Conservation (phyloP, 345 rosid species). For the Rhodamnia rubescens region DNA sequence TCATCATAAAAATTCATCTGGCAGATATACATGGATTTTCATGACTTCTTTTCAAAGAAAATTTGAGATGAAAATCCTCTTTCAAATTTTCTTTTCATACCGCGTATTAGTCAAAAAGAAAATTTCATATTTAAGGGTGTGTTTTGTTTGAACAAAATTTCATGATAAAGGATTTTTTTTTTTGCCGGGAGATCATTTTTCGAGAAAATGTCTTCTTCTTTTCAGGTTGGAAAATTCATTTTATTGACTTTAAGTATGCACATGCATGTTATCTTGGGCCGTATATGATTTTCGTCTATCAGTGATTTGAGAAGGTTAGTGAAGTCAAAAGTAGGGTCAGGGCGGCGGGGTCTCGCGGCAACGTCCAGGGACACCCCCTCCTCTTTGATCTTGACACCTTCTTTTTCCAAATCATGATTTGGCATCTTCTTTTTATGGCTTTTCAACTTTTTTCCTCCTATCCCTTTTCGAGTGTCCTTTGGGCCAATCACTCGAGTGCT, state of each 20-base stretch:
- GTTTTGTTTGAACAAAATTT: too few relatives aligned
- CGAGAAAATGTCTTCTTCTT: too few relatives aligned
- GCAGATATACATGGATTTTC: not conserved
- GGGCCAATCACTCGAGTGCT: not conserved
- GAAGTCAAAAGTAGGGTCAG: not conserved
- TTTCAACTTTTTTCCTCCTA: not conserved
- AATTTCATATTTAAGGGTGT: not conserved
- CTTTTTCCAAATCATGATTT: not conserved
- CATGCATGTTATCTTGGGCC: too few relatives aligned
- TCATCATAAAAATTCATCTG: not conserved
- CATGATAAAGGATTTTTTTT: too few relatives aligned
- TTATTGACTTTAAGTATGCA: too few relatives aligned
- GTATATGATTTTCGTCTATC: not conserved
- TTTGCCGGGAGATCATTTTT: too few relatives aligned
- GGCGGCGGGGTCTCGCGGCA: not conserved
- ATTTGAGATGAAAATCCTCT: not conserved
- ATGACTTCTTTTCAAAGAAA: not conserved
- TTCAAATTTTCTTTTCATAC: not conserved
- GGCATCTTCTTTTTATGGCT: not conserved
- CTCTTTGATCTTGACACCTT: not conserved
- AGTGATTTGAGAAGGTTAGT: not conserved
- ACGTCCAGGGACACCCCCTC: not conserved
- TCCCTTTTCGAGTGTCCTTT: not conserved
- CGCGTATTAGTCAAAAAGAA: not conserved
- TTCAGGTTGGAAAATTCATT: too few relatives aligned